Conservation (phyloP, 2,329 filamentous ascomycete genomes). For the Colletotrichum sp. region DNA sequence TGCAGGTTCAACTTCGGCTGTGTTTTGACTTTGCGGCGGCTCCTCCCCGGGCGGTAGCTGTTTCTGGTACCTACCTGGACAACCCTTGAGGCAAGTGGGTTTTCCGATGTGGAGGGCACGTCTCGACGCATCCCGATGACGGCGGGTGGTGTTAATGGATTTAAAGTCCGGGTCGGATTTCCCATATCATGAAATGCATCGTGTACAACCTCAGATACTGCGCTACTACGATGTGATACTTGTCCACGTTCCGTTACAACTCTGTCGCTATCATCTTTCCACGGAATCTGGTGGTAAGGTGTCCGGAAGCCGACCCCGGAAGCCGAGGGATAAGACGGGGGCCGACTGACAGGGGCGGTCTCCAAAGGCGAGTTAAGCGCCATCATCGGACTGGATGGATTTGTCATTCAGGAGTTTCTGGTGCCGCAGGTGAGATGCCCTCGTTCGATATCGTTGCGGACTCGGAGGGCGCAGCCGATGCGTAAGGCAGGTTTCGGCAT, state of each 20-base stretch:
- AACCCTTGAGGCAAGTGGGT: background rate
- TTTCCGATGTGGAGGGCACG: background rate
- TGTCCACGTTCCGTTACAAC: background rate
- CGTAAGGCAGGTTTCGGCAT: background rate
- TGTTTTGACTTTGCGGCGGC: background rate
- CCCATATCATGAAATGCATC: background rate
- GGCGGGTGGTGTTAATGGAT: background rate
- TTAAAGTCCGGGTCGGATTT: background rate
- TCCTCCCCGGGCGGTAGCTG: background rate
- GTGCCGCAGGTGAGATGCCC: background rate
- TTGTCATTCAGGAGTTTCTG: background rate
- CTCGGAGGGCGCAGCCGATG: background rate
- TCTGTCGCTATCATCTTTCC: background rate
- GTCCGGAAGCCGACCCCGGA: background rate
- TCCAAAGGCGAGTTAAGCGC: background rate
- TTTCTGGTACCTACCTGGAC: background rate
- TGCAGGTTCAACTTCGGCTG: background rate
- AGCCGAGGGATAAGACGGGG: background rate
- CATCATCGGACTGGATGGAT: background rate
- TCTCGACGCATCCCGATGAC: constrained; percentile 1
- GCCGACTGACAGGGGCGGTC: background rate
- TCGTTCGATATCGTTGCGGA: background rate
- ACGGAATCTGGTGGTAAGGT: background rate
- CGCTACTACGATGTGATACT: background rate
- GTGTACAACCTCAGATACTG: background rate